These are phyloP conservation scores for Babesia divergens DNA, from an alignment of 169 alveolate genomes.

Conservation along the genomic window DNA sequence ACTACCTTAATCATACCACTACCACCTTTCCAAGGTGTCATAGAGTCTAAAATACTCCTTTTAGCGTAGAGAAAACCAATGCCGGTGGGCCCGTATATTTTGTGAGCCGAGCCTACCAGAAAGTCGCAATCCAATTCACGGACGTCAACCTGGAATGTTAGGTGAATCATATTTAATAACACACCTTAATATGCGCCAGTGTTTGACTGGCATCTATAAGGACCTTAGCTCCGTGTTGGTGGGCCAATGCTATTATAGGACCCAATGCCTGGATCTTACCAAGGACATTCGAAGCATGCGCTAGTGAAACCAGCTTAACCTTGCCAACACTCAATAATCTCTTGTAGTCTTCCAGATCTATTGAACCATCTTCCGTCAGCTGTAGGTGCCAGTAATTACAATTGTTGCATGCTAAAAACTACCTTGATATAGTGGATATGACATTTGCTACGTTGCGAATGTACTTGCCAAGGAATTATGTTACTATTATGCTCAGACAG, in stretches of 20 bases:
- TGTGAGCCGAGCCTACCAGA: constrained; percentile 72
- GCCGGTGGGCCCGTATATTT: constrained; percentile 75
- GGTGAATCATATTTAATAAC: neutral
- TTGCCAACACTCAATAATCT: constrained; percentile 13
- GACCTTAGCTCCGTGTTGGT: constrained; percentile 43
- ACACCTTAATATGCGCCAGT: constrained; percentile 52
- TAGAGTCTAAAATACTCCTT: constrained; percentile 3
- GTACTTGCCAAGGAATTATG: constrained; percentile 73
- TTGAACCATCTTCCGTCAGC: constrained; percentile 54
- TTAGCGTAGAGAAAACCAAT: constrained; percentile 68
- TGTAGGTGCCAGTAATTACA: neutral
- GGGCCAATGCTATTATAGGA: constrained; percentile 37
- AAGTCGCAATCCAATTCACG: constrained; percentile 59
- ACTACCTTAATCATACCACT: constrained; percentile 52
- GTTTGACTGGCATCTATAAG: constrained; percentile 74
- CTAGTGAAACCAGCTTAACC: constrained; percentile 61
- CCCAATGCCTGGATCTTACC: constrained; percentile 62
- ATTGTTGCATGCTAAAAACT: neutral
- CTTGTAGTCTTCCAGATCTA: constrained; percentile 60
- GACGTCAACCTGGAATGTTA: constrained; percentile 44
- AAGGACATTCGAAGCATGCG: constrained; percentile 70
- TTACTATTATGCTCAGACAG: constrained; percentile 72
- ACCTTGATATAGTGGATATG: constrained; percentile 56
- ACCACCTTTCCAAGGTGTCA: constrained; percentile 44
- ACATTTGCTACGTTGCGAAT: constrained; percentile 36